Conservation (phyloP, 108 stramenopile genomes). For the Nannochloropsis salina region DNA sequence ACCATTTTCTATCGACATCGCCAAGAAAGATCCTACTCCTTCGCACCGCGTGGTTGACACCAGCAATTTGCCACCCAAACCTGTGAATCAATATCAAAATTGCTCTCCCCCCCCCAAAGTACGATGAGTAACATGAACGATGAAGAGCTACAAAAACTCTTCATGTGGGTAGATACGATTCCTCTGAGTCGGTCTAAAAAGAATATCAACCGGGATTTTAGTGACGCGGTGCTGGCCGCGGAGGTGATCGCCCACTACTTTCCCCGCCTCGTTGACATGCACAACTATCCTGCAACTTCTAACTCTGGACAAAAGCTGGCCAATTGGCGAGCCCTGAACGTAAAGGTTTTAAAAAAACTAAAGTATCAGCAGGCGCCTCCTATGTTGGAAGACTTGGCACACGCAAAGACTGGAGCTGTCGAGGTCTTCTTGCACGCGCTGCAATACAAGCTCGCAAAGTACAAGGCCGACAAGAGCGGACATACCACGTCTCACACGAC, state of each 20-base stretch:
- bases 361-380: constrained; percentile 33
- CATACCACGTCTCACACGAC: not conserved
- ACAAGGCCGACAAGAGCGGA: constrained; percentile 2
- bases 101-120: too few species aligned
- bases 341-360: constrained; percentile 51
- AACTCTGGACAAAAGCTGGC: constrained; percentile 57
- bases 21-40: too few species aligned
- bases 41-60: too few species aligned
- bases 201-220: constrained; percentile 64
- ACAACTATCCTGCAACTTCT: constrained; percentile 63
- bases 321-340: constrained; percentile 62
- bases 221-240: constrained; percentile 61
- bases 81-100: too few species aligned
- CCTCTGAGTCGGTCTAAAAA: constrained; percentile 62
- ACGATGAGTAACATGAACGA: constrained; percentile 34
- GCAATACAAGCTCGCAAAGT: constrained; percentile 46
- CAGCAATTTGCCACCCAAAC: too few species aligned
- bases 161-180: constrained; percentile 64
- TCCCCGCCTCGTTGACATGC: constrained; percentile 60
- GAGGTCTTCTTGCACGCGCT: constrained; percentile 48
- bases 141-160: constrained; percentile 50
- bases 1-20: too few species aligned
- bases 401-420: constrained; percentile 55
- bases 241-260: constrained; percentile 64
- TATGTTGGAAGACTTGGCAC: constrained; percentile 53